These are phyloP conservation scores for Pyrrhoderma lamaoense DNA, from an alignment of 1,284 basidiomycete species.

Conservation along the genomic window DNA sequence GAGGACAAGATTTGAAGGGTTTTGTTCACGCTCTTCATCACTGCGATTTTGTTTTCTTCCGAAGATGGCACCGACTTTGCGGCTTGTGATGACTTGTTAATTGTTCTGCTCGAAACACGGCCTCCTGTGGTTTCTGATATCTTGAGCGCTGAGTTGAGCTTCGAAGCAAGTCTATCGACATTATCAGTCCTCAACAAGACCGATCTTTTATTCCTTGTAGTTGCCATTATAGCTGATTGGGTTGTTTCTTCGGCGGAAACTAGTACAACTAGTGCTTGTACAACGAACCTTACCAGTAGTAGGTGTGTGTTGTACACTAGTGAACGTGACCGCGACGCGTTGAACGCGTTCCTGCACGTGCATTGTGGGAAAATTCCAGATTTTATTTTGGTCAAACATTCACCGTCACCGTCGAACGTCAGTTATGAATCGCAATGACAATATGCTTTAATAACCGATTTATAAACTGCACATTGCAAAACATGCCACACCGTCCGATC, in stretches of 20 bases:
- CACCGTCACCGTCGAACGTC: no score
- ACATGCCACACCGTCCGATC: no score
- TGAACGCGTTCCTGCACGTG: no score
- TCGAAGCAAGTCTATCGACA: conserved; percentile 18
- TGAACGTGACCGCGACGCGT: no score
- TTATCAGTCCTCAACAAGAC: conserved; percentile 9
- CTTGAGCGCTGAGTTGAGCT: conserved; percentile 18
- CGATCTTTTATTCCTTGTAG: conserved; percentile 5
- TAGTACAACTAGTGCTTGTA: no score
- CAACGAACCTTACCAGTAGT: background rate
- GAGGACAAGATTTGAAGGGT: conserved; percentile 49
- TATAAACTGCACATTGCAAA: no score
- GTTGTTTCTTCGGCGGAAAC: no score
- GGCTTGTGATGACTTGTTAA: background rate
- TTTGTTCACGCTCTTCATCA: conserved; percentile 57
- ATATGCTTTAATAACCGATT: no score
- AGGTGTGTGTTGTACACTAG: background rate
- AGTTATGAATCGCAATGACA: no score
- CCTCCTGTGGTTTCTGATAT: conserved; percentile 13
- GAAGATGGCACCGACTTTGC: no score
- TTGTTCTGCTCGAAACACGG: background rate
- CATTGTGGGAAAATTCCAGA: no score
- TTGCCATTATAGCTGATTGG: conserved; percentile 6
- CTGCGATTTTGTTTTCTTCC: conserved; percentile 24
- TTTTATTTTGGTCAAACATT: no score